phyloP scores from a whole-genome alignment of 176 grass and related monocot species.

The Bolboschoenus planiculmis region DNA sequence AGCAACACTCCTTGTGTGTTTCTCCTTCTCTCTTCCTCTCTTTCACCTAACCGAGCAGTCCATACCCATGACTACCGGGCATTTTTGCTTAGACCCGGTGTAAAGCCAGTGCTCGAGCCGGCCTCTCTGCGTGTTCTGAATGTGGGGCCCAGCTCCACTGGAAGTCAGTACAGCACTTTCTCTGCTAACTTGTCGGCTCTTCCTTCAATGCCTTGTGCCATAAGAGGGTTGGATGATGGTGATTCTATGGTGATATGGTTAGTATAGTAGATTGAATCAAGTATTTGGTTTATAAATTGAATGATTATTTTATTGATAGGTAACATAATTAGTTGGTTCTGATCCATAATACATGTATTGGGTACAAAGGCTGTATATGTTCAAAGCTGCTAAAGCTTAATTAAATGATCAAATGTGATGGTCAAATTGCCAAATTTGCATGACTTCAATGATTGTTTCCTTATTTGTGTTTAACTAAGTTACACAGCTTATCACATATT shows the following conservation, averaged over 20 bases:
- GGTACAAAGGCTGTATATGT: neutral
- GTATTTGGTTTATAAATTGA: neutral
- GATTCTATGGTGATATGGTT: constrained; percentile 8
- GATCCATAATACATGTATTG: neutral
- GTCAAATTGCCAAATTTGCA: neutral
- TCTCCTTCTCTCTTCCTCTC: constrained; percentile 13
- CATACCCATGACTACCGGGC: constrained; percentile 16
- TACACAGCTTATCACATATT: neutral
- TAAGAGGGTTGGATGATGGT: neutral
- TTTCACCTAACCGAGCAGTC: constrained; percentile 11
- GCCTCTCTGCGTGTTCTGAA: neutral
- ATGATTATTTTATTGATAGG: neutral
- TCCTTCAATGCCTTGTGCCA: constrained; percentile 5
- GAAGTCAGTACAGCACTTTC: constrained; percentile 7
- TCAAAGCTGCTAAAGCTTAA: too few relatives aligned
- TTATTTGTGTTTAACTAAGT: neutral
- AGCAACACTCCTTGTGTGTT: constrained; percentile 4
- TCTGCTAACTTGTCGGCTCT: neutral
- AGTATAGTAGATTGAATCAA: neutral
- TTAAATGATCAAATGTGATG: too few relatives aligned
- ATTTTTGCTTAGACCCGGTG: neutral
- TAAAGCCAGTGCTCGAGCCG: neutral
- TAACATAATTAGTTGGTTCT: neutral
- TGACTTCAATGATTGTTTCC: neutral
- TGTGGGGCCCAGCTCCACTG: constrained; percentile 17